Evolutionary conservation across 495 filamentous ascomycete genomes (phyloP).

Genomic region (Entonaema liquescens): DNA sequence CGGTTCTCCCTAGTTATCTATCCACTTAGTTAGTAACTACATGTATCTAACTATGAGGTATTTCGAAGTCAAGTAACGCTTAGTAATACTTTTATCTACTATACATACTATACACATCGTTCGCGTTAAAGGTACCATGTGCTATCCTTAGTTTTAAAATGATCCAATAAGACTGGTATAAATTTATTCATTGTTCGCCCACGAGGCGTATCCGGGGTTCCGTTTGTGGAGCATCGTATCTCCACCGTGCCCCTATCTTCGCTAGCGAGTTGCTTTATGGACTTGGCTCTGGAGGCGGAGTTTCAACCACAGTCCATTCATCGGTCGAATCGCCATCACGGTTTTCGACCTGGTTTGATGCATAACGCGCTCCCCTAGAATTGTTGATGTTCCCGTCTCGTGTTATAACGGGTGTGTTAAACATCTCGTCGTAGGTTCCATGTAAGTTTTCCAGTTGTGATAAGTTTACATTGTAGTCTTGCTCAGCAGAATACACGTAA

Average conservation of each 20-base stretch:
- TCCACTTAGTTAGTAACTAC: too few species aligned
- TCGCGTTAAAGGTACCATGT: too few species aligned
- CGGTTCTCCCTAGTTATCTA: not conserved
- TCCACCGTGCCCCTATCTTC: not conserved
- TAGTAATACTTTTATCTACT: not conserved
- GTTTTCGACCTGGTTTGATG: not conserved
- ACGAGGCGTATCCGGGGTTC: not conserved
- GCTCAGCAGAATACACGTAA: not conserved
- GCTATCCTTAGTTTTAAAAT: not conserved
- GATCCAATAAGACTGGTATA: not conserved
- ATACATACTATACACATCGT: not conserved
- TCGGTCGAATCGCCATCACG: not conserved
- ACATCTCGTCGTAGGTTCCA: not conserved
- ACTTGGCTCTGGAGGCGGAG: not conserved
- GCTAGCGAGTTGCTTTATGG: not conserved
- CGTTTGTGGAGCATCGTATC: not conserved
- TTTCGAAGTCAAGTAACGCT: not conserved
- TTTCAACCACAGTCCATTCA: slow-evolving; percentile 1
- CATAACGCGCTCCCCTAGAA: not conserved
- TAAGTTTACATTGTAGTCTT: not conserved
- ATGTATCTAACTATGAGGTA: too few species aligned
- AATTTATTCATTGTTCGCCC: not conserved
- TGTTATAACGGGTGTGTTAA: not conserved
- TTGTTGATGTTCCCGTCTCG: not conserved
- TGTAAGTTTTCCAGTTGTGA: not conserved